A percentile compares a stretch with the other conserved stretches of the same genome.
Evolutionary conservation across 23 red algal genomes (phyloP).

Genomic region (Gracilariopsis chorda): DNA sequence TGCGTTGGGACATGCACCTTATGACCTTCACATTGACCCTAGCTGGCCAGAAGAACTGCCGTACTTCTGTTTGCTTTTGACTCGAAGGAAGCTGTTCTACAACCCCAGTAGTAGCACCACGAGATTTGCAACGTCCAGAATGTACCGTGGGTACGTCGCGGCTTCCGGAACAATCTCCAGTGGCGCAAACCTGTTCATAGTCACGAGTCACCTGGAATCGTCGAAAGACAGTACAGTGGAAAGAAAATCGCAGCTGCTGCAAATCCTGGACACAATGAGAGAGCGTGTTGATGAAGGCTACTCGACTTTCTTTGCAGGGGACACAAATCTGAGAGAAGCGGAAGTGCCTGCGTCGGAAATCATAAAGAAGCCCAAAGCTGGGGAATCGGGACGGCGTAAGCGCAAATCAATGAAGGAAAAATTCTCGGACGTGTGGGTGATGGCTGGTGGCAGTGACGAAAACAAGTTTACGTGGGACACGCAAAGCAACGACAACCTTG

Average conservation of each 20-base stretch:
- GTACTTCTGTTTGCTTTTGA: constrained; percentile 45
- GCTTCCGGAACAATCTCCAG: background rate
- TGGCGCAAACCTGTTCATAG: background rate
- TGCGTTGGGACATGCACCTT: background rate
- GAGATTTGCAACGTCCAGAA: constrained; percentile 20
- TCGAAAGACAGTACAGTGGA: background rate
- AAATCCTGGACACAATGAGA: constrained; percentile 6
- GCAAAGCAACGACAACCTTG: constrained; percentile 29
- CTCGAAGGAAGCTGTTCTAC: constrained; percentile 1
- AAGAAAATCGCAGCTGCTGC: constrained; percentile 14
- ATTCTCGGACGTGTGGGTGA: constrained; percentile 33
- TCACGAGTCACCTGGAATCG: constrained; percentile 38
- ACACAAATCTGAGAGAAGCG: constrained; percentile 56
- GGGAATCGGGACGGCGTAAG: no score
- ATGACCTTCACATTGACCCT: constrained; percentile 3
- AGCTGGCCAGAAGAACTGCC: constrained; percentile 16
- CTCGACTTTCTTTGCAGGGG: constrained; percentile 24
- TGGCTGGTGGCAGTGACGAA: background rate
- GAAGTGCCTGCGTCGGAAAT: constrained; percentile 37
- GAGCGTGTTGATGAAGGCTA: constrained; percentile 5
- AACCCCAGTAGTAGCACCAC: background rate
- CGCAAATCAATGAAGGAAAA: background rate
- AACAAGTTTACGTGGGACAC: constrained; percentile 66
- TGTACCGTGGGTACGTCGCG: constrained; percentile 4
- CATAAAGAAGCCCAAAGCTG: background rate